These are phyloP conservation scores for Aspergillus panamensis DNA, from an alignment of 495 filamentous ascomycete species.

Conservation along the genomic window DNA sequence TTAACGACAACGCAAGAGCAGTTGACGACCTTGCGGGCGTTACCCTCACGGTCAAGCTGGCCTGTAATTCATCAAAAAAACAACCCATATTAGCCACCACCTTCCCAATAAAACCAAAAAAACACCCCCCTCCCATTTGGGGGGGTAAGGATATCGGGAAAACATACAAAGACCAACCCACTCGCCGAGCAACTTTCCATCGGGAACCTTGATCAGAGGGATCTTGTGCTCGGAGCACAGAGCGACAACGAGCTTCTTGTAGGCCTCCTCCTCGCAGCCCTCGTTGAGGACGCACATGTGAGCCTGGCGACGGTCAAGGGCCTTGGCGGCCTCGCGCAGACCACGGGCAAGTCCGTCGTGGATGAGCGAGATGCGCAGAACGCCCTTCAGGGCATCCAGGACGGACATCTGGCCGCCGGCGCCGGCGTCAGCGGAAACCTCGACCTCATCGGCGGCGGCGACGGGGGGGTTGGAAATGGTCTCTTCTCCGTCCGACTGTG, in stretches of 20 bases:
- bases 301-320: constrained; percentile 93
- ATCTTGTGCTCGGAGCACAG: constrained; percentile 99
- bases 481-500: constrained; percentile 83
- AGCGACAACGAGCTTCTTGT: constrained; percentile 99
- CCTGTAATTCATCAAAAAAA: constrained; percentile 49
- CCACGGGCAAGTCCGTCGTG: constrained; percentile 98
- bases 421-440: constrained; percentile 80
- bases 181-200: constrained; percentile 98
- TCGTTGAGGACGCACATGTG: constrained; percentile 99
- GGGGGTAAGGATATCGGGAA: no score
- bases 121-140: no score
- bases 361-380: constrained; percentile 96
- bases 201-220: constrained; percentile 98
- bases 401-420: constrained; percentile 93
- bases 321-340: constrained; percentile 95
- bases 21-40: constrained; percentile 99
- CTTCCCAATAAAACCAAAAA: not conserved
- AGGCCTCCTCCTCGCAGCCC: constrained; percentile 98
- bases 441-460: constrained; percentile 80
- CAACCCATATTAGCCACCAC: not conserved
- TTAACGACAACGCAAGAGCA: constrained; percentile 99
- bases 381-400: constrained; percentile 93
- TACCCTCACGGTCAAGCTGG: constrained; percentile 97
- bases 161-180: constrained; percentile 98
- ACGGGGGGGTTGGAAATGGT: constrained; percentile 64